Evolutionary conservation across 192 early-diverging fungal genomes (phyloP), one percentile per base, ranked within the genome.

Genomic region (Coemansia sp.): DNA sequence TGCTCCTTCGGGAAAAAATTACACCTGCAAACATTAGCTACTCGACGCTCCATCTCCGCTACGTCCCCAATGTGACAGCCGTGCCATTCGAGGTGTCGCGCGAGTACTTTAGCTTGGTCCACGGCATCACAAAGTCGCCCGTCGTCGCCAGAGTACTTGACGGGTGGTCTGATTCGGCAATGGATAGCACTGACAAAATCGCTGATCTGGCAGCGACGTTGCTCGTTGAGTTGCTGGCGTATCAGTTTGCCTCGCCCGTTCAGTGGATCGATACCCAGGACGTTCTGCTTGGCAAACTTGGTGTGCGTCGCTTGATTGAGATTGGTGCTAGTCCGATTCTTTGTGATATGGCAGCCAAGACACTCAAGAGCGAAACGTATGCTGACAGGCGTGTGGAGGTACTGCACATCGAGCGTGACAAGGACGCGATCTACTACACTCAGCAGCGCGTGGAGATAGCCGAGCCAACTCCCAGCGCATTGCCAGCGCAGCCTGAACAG

Each of bases 251-350:
- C 15, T 91, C 88, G 47, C 90, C 95, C 39, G 95, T 97, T 27
- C 88, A 92, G 71, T 97, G 95, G 95, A 96, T 97, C 66, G 91
- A 95, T 68, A 97, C 95, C 36, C 95, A 97, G 75, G 93, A 96
- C 65, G 77, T 86, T 54, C 83, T 97, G 57, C 92, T 97, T 6
- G 22, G 15, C 69, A 78, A 88, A 61, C 90, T 87, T 76, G 79
- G 90, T 27, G 88, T 95, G 54, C 85, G 89, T 59, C 90, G 93
- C 38, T 62, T 95, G 58, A 91, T 95, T 49, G 96, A 97, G 73
- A 84, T 96, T 32, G 96, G 96, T 47, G 91, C 93, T 17, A 86
- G 87, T 64, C 93, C 95, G 11, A 89, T 93, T 37, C 85, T 97
- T 35, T 86, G 87, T 69, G 92, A 92, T 56, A 96, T 97, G 94